Evolutionary conservation across 768 basidiomycete genomes (phyloP), one percentile per base, ranked within the genome.

Genomic region (Termitomyces sp.): DNA sequence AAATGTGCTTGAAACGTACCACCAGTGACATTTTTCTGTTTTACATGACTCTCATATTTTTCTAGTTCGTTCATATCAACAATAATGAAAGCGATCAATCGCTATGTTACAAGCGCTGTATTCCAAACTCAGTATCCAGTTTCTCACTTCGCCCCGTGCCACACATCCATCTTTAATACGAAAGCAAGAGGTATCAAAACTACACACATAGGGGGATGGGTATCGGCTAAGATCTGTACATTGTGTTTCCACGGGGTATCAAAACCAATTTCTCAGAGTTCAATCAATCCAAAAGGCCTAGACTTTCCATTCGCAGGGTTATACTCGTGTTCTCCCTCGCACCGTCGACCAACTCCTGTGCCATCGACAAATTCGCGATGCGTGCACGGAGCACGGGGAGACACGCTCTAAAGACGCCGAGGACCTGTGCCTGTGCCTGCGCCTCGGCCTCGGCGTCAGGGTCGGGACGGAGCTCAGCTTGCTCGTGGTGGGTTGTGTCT

Each of bases 271-370:
- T 36, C 35, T 28, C 13, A 13, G 12, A 12, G 33, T 3, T 36
- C 35, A 18, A 16, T n/a, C 18, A 42, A 47, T 62, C 59, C 60
- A 63, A 56, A 32, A 79, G 61, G 9, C 77, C 77, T 60, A 81
- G 63, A 60, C 77, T 77, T 63, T 81, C 79, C 72, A 81, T 73
- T n/a, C 77, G 70, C 35, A 82, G 62, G 46, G 68, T 70, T 33
- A 80, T 72, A 50, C 75, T 79, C 24, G 75, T 66, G 57, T 80
- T 82, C 64, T 82, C 80, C 46, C 81, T 77, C 14, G 78, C 76
- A 24, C 76, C 75, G 56, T 80, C 77, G 26, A 82, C 69, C 20
- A 83, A 69, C 28, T 80, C 77, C 51, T 76, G 77, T 0, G 81
- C 81, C 73, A 80, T 73, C 14, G 69, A 60, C 20, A 83, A 60